Percentiles rank a stretch among this genome's conserved stretches.
phyloP scores from a whole-genome alignment of 768 basidiomycete species.

The Tulasnella sp. region DNA sequence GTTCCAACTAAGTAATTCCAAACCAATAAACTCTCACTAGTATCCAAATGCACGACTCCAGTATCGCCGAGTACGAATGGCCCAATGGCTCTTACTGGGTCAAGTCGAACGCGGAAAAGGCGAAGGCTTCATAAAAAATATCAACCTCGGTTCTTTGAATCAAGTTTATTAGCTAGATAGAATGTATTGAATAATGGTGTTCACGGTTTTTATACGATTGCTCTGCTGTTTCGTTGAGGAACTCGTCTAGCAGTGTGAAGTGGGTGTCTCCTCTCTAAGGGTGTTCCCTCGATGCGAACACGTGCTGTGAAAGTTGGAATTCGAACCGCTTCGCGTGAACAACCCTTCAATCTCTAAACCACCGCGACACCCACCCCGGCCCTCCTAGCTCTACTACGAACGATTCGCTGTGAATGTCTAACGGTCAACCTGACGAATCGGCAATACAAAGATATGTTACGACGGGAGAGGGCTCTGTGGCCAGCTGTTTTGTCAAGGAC shows the following conservation, averaged over 20 bases:
- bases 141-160: neutral
- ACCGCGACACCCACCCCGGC: neutral
- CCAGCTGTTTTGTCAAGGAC: slow-evolving; percentile 55
- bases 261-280: neutral
- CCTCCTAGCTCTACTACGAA: neutral
- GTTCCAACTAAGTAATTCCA: neutral
- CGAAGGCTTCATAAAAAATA: neutral
- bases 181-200: slow-evolving; percentile 12
- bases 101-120: slow-evolving; percentile 24
- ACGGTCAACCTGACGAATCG: neutral
- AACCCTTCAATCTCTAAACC: slow-evolving; percentile 11
- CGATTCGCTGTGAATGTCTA: neutral
- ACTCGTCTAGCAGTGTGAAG: neutral
- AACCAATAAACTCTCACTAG: slow-evolving; percentile 42
- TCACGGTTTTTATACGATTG: neutral
- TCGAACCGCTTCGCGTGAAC: neutral
- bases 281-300: neutral
- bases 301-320: slow-evolving; percentile 12
- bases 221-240: neutral
- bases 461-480: slow-evolving; percentile 49
- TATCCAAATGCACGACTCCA: slow-evolving; percentile 81
- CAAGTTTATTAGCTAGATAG: neutral
- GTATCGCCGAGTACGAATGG: slow-evolving; percentile 81
- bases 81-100: slow-evolving; percentile 81
- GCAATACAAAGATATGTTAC: slow-evolving; percentile 15